Evolutionary conservation across 1,284 basidiomycete species (phyloP), one percentile per base, ranked within the genome.

Genomic region (Psilocybe mexicana): DNA sequence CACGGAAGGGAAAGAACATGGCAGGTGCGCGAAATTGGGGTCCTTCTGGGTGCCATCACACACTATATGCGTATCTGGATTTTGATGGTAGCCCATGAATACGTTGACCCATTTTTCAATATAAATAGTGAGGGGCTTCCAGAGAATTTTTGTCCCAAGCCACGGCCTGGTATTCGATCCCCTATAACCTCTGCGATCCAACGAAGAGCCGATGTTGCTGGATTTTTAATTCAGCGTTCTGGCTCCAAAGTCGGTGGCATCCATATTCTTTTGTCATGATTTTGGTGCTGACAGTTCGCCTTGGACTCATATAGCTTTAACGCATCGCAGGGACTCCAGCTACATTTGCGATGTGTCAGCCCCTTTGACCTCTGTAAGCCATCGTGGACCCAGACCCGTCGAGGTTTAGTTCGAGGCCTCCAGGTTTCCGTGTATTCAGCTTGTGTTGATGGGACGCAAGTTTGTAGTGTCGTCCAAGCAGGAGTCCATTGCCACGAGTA

Each of bases 401-500:
- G n/a, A 40, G 38, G 38, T 11, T 18, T n/a, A 12, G 6, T 12
- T 40, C n/a, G 38, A 11, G 38, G 11, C 38, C 3, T 6, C 38
- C 38, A 1, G 12, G 38, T 12, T 12, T 12, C 38, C 38, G 4
- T n/a, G 38, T 40, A 11, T 40, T 4, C 26, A 24, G 47, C 33
- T 18, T 48, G 63, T 63, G 60, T 18, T 2, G n/a, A 33, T 33
- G 43, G 33, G 33, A 25, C 43, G 52, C 48, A 33, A 33, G 14
- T 58, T 52, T 42, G 55, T 57, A 70, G 76, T 71, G 81, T 78
- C 81, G 75, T 70, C 70, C 69, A 69, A 73, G 66, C 63, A 18
- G 18, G 18, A 73, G 59, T 63, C 74, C 7, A 33, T 14, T 8
- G 61, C 70, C 74, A 74, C 63, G 70, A 72, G 70, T 66, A 64